Conservation (phyloP, 331 rosid genomes). For the Malus hybrid region DNA sequence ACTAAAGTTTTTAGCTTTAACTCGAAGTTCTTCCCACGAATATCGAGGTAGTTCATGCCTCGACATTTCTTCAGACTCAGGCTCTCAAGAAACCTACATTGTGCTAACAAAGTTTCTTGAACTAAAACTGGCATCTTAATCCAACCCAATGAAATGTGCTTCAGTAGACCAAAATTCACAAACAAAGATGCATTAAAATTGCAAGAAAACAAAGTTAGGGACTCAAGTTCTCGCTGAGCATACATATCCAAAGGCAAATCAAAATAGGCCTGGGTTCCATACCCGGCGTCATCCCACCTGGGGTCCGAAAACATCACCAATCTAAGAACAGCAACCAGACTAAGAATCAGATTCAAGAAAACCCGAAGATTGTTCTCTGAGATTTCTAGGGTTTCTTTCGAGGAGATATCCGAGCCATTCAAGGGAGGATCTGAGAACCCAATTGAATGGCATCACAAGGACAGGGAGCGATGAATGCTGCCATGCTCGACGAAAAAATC, state of each 20-base stretch:
- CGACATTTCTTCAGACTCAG: constrained; percentile 34
- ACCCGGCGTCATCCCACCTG: too few species aligned
- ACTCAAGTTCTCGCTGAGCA: too few species aligned
- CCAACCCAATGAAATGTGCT: too few species aligned
- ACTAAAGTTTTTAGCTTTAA: constrained; percentile 22
- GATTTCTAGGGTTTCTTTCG: constrained; percentile 23
- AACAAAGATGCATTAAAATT: too few species aligned
- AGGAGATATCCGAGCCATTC: neutral
- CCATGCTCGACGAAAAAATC: constrained; percentile 70
- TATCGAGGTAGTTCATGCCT: constrained; percentile 3
- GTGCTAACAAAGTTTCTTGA: constrained; percentile 8
- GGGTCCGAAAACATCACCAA: too few species aligned
- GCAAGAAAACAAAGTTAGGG: too few species aligned
- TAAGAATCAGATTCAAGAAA: too few species aligned
- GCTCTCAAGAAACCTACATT: constrained; percentile 24
- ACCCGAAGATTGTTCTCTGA: neutral
- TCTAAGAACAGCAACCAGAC: too few species aligned
- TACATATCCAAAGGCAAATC: constrained; percentile 11
- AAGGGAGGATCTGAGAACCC: neutral
- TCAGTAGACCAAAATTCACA: too few species aligned
- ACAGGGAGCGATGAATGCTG: constrained; percentile 51
- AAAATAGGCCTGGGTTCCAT: neutral
- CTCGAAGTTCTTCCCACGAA: neutral
- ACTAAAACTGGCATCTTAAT: neutral
- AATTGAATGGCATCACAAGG: constrained; percentile 44